These are phyloP conservation scores for Syzygium aromaticum DNA, from an alignment of 345 rosid species.

Conservation along the genomic window DNA sequence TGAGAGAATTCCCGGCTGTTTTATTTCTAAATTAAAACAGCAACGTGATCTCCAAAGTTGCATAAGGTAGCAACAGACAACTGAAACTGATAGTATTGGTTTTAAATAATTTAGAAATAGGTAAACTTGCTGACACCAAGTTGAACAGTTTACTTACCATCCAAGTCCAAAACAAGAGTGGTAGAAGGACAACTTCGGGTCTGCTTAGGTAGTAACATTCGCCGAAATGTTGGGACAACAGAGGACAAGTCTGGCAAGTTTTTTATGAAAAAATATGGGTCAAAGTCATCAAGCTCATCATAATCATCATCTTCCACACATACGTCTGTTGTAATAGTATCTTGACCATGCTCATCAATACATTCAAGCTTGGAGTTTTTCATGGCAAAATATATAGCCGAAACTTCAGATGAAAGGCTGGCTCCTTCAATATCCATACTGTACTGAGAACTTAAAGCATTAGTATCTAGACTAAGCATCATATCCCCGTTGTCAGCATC, in stretches of 20 bases:
- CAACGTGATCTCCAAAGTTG: background rate
- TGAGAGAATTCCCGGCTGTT: background rate
- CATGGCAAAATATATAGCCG: constrained; percentile 96
- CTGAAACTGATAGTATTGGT: background rate
- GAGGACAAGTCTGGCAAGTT: constrained; percentile 85
- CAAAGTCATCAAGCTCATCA: constrained; percentile 85
- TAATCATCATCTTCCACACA: constrained; percentile 64
- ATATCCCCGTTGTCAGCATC: constrained; percentile 15
- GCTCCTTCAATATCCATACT: constrained; percentile 44
- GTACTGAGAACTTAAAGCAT: constrained; percentile 21
- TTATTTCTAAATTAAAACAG: background rate
- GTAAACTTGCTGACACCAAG: background rate
- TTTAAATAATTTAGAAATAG: background rate
- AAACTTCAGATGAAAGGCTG: constrained; percentile 63
- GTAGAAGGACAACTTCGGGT: constrained; percentile 95
- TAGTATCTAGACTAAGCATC: constrained; percentile 29
- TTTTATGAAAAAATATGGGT: constrained; percentile 86
- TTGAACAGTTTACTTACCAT: constrained; percentile 45
- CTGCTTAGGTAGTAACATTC: constrained; percentile 77
- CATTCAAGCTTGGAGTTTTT: constrained; percentile 93
- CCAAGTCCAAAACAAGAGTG: constrained; percentile 92
- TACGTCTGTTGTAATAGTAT: constrained; percentile 53
- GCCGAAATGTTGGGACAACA: constrained; percentile 85
- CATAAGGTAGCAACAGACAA: background rate
- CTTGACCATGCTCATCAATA: constrained; percentile 78